phyloP scores from a whole-genome alignment of 306 rosid genomes.

The apple (Malus domestica) region DNA sequence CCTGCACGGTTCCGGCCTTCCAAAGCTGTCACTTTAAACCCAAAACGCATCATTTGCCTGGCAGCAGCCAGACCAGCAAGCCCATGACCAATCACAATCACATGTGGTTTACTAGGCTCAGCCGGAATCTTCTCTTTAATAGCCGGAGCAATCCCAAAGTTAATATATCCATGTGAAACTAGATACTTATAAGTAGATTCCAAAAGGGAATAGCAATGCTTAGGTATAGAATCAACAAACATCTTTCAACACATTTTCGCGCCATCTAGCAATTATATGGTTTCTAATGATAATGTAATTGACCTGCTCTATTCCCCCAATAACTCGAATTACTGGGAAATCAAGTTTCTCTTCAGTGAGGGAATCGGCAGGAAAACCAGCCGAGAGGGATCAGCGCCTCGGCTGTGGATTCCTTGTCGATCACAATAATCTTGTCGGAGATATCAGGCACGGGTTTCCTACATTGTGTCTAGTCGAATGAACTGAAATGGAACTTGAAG shows the following conservation, averaged over 20 bases:
- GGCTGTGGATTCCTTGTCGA: conserved; percentile 73
- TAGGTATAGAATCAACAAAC: conserved; percentile 56
- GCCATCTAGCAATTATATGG: conserved; percentile 94
- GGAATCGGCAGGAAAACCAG: conserved; percentile 91
- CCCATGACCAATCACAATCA: conserved; percentile 75
- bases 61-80: conserved; percentile 93
- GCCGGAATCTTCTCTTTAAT: conserved; percentile 56
- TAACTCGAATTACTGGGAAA: conserved; percentile 53
- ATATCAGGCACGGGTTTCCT: conserved; percentile 28
- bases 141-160: conserved; percentile 65
- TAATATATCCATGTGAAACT: conserved; percentile 68
- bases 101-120: conserved; percentile 48
- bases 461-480: conserved; percentile 22
- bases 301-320: conserved; percentile 95
- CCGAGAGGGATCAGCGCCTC: conserved; percentile 68
- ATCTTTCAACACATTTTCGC: conserved; percentile 63
- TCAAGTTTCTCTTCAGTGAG: conserved; percentile 86
- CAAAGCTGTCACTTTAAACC: conserved; percentile 75
- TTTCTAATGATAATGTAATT: conserved; percentile 83
- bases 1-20: conserved; percentile 90
- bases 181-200: conserved; percentile 68
- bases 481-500: conserved; percentile 20
- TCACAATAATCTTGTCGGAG: conserved; percentile 81
- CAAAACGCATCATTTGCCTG: conserved; percentile 76
- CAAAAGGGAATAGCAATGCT: conserved; percentile 53